Conservation (phyloP, 2,329 filamentous ascomycete genomes). For the Calonectria naviculata region DNA sequence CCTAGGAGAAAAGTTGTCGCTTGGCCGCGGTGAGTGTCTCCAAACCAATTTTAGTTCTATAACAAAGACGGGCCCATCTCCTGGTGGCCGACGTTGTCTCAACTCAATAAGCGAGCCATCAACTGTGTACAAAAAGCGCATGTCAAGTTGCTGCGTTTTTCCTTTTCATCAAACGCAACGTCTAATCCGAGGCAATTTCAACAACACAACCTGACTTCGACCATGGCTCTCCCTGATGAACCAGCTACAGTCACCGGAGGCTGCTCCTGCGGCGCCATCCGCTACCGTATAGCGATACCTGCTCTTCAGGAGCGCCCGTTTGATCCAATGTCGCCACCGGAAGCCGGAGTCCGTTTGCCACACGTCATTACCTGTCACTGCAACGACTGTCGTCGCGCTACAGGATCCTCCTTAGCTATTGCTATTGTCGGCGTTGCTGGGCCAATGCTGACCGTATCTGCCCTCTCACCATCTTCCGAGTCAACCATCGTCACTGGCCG, state of each 20-base stretch:
- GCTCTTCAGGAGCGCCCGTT: constrained; percentile 19
- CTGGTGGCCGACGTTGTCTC: background rate
- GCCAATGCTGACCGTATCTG: constrained; percentile 36
- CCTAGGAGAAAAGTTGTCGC: too few species aligned
- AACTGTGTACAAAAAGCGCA: background rate
- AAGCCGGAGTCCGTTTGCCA: constrained; percentile 26
- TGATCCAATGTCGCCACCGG: constrained; percentile 24
- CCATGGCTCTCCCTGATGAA: constrained; percentile 37
- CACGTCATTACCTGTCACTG: constrained; percentile 36
- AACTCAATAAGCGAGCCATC: background rate
- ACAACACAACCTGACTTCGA: background rate
- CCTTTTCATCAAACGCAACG: too few species aligned
- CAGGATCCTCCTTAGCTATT: constrained; percentile 21
- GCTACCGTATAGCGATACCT: constrained; percentile 37
- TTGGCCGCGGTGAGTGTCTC: too few species aligned
- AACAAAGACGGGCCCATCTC: too few species aligned
- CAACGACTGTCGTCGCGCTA: constrained; percentile 36
- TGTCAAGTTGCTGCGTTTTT: background rate
- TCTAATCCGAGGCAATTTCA: too few species aligned
- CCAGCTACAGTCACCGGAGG: constrained; percentile 38
- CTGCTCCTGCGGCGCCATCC: constrained; percentile 40
- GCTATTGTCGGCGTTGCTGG: constrained; percentile 25
- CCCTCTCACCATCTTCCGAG: constrained; percentile 16
- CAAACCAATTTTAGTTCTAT: too few species aligned
- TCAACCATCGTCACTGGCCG: constrained; percentile 26